These are phyloP conservation scores for Vigna reflexopilosa DNA, from an alignment of 306 rosid genomes.

Conservation along the genomic window DNA sequence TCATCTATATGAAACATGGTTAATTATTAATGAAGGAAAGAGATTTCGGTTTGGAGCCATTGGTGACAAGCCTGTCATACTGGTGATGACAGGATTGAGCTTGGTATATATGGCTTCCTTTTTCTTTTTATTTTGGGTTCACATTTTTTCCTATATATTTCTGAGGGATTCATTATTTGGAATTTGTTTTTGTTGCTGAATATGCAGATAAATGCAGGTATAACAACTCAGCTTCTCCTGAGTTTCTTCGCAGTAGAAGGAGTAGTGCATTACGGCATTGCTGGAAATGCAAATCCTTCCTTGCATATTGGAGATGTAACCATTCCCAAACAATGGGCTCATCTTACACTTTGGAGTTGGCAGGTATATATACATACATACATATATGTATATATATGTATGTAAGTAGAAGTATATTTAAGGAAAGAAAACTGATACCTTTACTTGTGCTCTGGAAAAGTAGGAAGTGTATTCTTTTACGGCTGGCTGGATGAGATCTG, in stretches of 20 bases:
- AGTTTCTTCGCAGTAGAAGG: slow-evolving; percentile 62
- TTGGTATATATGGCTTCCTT: slow-evolving; percentile 28
- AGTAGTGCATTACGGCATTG: slow-evolving; percentile 75
- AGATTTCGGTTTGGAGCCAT: slow-evolving; percentile 54
- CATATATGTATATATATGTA: no score
- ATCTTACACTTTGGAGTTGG: slow-evolving; percentile 73
- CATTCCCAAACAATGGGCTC: slow-evolving; percentile 64
- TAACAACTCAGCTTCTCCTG: slow-evolving; percentile 66
- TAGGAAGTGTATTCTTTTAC: no score
- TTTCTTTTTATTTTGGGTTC: background rate
- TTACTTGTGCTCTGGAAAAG: no score
- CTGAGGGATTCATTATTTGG: background rate
- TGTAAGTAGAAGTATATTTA: no score
- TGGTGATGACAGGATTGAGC: slow-evolving; percentile 53
- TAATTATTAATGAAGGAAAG: slow-evolving; percentile 40
- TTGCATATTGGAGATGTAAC: slow-evolving; percentile 67
- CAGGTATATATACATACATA: slow-evolving; percentile 45
- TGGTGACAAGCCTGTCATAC: slow-evolving; percentile 37
- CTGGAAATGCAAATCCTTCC: slow-evolving; percentile 72
- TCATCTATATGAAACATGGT: background rate
- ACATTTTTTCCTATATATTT: background rate
- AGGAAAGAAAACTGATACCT: no score
- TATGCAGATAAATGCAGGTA: slow-evolving; percentile 63
- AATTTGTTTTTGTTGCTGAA: background rate
- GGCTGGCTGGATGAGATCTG: background rate